A percentile compares a stretch with the other conserved stretches of the same genome.
These are phyloP conservation scores for Hygrophila difformis DNA, from an alignment of 257 asterid species.

Conservation along the genomic window DNA sequence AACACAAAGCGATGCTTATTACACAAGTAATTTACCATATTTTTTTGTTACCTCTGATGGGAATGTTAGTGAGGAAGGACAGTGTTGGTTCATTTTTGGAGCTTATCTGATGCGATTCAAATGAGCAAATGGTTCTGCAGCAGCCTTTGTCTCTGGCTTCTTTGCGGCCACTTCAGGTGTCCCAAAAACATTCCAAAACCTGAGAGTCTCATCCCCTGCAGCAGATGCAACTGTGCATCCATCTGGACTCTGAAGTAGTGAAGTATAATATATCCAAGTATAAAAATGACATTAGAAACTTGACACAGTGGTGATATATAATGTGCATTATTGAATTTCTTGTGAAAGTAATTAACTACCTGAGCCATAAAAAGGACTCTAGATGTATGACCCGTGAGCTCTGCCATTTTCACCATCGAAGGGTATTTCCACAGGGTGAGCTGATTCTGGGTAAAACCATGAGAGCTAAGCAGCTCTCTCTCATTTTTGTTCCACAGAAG, in stretches of 20 bases:
- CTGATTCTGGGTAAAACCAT: slow-evolving; percentile 90
- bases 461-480: slow-evolving; percentile 80
- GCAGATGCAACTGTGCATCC: slow-evolving; percentile 96
- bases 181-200: slow-evolving; percentile 94
- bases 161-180: slow-evolving; percentile 77
- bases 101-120: slow-evolving; percentile 66
- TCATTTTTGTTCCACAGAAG: slow-evolving; percentile 90
- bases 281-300: neutral
- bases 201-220: slow-evolving; percentile 91
- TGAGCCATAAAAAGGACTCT: slow-evolving; percentile 87
- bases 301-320: neutral
- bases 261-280: too few species aligned
- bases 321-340: neutral
- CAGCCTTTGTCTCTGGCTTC: slow-evolving; percentile 37
- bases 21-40: too few species aligned
- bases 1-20: too few species aligned
- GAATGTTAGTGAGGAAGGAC: too few species aligned
- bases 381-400: slow-evolving; percentile 91
- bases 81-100: too few species aligned
- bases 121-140: slow-evolving; percentile 78
- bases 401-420: slow-evolving; percentile 83
- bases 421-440: slow-evolving; percentile 96
- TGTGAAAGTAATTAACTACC: slow-evolving; percentile 24
- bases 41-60: too few species aligned
- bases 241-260: slow-evolving; percentile 66